Conservation (phyloP, 352 stramenopile genomes). For the Phytophthora megakarya region DNA sequence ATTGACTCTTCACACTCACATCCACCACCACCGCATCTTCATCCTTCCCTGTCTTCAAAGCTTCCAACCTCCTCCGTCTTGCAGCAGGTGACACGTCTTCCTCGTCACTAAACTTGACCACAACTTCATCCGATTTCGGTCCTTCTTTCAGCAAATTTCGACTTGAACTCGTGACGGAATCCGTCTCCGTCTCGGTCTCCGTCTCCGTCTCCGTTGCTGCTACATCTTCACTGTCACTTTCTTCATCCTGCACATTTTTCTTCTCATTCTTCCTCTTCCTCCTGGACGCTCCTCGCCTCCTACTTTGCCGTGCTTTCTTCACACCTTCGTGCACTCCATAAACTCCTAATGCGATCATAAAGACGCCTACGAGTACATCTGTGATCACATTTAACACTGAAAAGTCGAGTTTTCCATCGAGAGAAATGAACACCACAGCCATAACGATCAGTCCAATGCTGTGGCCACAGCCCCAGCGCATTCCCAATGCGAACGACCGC, state of each 20-base stretch:
- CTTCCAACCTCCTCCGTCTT: slow-evolving; percentile 28
- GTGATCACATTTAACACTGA: slow-evolving; percentile 58
- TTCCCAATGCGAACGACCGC: slow-evolving; percentile 77
- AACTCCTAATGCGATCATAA: slow-evolving; percentile 64
- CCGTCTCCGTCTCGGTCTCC: slow-evolving; percentile 48
- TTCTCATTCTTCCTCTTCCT: slow-evolving; percentile 27
- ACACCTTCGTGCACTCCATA: slow-evolving; percentile 74
- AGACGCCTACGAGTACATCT: slow-evolving; percentile 66
- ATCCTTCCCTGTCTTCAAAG: slow-evolving; percentile 9
- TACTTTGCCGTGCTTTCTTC: slow-evolving; percentile 47
- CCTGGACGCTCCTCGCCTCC: slow-evolving; percentile 24
- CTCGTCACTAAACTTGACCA: slow-evolving; percentile 28
- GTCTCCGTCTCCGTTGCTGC: slow-evolving; percentile 38
- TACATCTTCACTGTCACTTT: slow-evolving; percentile 23
- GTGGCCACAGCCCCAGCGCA: slow-evolving; percentile 91
- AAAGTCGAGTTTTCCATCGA: slow-evolving; percentile 64
- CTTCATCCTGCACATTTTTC: slow-evolving; percentile 16
- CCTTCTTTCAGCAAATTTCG: slow-evolving; percentile 20
- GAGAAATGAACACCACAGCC: slow-evolving; percentile 66
- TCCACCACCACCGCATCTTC: slow-evolving; percentile 27
- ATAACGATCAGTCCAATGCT: slow-evolving; percentile 82
- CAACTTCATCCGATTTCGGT: slow-evolving; percentile 19
- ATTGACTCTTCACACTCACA: slow-evolving; percentile 3
- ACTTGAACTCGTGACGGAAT: slow-evolving; percentile 30
- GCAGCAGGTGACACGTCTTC: slow-evolving; percentile 30